A percentile compares a stretch with the other conserved stretches of the same genome.
These are phyloP conservation scores for Lasiosphaeris hirsuta DNA, from an alignment of 495 filamentous ascomycete species.

Conservation along the genomic window DNA sequence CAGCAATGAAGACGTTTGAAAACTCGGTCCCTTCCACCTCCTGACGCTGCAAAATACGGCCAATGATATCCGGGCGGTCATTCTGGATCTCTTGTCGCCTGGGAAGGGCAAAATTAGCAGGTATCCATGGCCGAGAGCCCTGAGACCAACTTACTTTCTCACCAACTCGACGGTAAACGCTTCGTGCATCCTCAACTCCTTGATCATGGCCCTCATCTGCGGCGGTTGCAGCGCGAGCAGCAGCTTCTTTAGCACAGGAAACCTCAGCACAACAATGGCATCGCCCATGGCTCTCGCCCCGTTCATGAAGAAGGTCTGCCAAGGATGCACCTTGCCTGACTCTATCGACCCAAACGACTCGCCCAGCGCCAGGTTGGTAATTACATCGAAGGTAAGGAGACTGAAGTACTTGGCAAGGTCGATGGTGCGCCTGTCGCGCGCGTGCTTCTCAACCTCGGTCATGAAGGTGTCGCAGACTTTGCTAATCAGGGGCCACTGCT, in stretches of 20 bases:
- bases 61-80: constrained; percentile 23
- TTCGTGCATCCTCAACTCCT: constrained; percentile 17
- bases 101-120: neutral
- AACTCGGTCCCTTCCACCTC: constrained; percentile 17
- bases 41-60: constrained; percentile 16
- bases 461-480: constrained; percentile 37
- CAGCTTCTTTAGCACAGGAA: neutral
- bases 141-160: constrained; percentile 15
- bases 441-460: constrained; percentile 26
- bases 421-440: constrained; percentile 1
- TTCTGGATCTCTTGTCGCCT: constrained; percentile 14
- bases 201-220: constrained; percentile 15
- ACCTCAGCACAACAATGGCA: constrained; percentile 5
- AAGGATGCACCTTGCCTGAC: constrained; percentile 42
- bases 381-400: constrained; percentile 44
- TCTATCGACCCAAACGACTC: constrained; percentile 50
- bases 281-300: constrained; percentile 29
- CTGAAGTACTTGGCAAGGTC: constrained; percentile 15
- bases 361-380: constrained; percentile 47
- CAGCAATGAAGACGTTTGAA: constrained; percentile 21
- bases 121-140: neutral
- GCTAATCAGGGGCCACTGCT: constrained; percentile 45
- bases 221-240: constrained; percentile 13
- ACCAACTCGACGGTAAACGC: constrained; percentile 15
- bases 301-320: constrained; percentile 41